A percentile compares a stretch with the other conserved stretches of the same genome.
These are phyloP conservation scores for Suaeda aralocaspica DNA, from an alignment of 148 eudicot genomes.

Conservation along the genomic window DNA sequence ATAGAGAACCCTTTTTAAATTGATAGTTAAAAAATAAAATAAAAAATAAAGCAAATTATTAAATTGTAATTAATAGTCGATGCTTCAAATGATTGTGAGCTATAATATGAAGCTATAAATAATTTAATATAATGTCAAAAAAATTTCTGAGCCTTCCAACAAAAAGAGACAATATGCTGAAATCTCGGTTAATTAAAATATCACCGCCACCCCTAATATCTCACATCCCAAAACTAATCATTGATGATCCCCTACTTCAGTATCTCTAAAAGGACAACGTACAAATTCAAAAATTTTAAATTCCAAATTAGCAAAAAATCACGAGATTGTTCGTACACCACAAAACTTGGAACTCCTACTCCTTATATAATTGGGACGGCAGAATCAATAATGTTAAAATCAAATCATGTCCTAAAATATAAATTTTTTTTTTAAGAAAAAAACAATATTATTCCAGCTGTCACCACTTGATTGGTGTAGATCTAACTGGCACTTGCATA, in stretches of 20 bases:
- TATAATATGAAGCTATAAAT: no score
- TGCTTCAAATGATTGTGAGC: no score
- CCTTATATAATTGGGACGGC: neutral
- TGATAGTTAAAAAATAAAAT: no score
- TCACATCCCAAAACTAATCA: neutral
- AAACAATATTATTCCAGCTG: neutral
- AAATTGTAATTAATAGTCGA: no score
- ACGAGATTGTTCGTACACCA: neutral
- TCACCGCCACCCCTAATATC: neutral
- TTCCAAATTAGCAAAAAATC: neutral
- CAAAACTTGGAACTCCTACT: slow-evolving; percentile 3
- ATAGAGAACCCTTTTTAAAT: no score
- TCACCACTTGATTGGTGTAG: neutral
- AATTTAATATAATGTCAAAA: no score
- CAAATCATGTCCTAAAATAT: neutral
- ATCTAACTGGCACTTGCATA: neutral
- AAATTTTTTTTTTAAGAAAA: neutral
- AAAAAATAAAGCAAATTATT: no score
- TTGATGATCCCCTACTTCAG: neutral
- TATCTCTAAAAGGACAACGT: neutral
- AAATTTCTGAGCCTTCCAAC: no score
- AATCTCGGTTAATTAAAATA: no score
- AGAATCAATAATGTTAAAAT: neutral
- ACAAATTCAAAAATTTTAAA: neutral
- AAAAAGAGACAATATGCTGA: no score